Conservation (phyloP, 2,329 filamentous ascomycete genomes). For the Podosphaera fusca region DNA sequence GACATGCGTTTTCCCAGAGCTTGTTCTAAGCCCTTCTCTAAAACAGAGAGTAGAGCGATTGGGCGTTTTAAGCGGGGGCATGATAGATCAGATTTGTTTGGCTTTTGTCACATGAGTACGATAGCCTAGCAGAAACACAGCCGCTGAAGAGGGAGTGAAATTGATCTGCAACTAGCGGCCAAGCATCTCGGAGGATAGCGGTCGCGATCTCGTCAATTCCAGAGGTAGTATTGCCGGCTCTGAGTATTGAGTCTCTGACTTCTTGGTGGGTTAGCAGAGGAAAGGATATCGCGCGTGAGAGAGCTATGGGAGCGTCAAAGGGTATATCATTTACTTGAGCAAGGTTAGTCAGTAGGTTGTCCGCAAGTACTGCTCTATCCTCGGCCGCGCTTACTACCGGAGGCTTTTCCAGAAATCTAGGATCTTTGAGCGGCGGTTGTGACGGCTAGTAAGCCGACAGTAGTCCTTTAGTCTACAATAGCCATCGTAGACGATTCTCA, state of each 20-base stretch:
- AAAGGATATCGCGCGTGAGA: not conserved
- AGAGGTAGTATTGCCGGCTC: no score
- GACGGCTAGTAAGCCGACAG: no score
- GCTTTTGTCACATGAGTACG: not conserved
- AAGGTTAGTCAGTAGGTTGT: not conserved
- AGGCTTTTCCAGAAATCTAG: not conserved
- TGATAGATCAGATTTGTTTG: not conserved
- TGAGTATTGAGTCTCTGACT: no score
- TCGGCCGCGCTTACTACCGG: not conserved
- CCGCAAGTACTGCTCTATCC: not conserved
- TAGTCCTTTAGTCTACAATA: no score
- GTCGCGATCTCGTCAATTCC: no score
- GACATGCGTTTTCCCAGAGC: no score
- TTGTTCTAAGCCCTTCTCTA: not conserved
- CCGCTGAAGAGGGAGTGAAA: not conserved
- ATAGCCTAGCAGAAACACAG: not conserved
- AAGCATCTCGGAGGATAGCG: not conserved
- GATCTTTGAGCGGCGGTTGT: not conserved
- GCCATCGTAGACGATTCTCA: no score
- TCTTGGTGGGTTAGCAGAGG: no score
- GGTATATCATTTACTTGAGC: not conserved
- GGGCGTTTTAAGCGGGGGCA: not conserved
- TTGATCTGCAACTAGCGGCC: not conserved
- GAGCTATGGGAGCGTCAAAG: not conserved
- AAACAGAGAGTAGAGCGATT: not conserved